A percentile compares a stretch with the other conserved stretches of the same genome.
Evolutionary conservation across 352 stramenopile genomes (phyloP).

Genomic region (Phytophthora crassamura): DNA sequence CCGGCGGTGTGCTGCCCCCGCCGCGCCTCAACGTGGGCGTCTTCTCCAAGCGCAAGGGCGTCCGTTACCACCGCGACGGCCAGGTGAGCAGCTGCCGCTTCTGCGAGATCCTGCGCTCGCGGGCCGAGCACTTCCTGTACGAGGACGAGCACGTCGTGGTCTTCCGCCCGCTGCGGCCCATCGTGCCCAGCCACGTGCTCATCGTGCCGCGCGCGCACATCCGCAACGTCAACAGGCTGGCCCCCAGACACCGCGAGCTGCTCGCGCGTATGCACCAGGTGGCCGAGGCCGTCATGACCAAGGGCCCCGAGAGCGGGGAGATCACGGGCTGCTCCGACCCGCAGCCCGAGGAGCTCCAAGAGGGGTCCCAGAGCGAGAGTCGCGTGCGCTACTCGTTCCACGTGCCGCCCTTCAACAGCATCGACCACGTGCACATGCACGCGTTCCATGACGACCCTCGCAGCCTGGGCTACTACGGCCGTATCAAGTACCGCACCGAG

Average conservation of each 20-base stretch:
- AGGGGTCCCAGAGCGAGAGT: slow-evolving; percentile 10
- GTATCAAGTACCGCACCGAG: slow-evolving; percentile 83
- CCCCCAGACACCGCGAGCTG: slow-evolving; percentile 51
- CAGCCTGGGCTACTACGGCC: slow-evolving; percentile 59
- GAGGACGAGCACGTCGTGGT: slow-evolving; percentile 82
- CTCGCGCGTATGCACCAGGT: slow-evolving; percentile 71
- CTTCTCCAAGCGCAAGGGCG: slow-evolving; percentile 74
- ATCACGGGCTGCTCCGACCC: slow-evolving; percentile 9
- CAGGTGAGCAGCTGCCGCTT: slow-evolving; percentile 75
- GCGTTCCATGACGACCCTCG: slow-evolving; percentile 58
- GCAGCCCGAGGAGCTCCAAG: slow-evolving; percentile 8
- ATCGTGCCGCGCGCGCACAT: slow-evolving; percentile 84
- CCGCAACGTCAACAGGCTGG: slow-evolving; percentile 79
- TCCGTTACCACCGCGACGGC: slow-evolving; percentile 69
- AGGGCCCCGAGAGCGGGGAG: slow-evolving; percentile 4
- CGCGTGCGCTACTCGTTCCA: slow-evolving; percentile 66
- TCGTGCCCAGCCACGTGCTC: slow-evolving; percentile 76
- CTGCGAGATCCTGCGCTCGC: slow-evolving; percentile 74
- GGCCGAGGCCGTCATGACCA: slow-evolving; percentile 53
- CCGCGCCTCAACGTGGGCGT: slow-evolving; percentile 48
- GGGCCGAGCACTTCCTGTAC: slow-evolving; percentile 74
- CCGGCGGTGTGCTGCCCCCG: slow-evolving; percentile 23
- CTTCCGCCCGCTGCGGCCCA: slow-evolving; percentile 77
- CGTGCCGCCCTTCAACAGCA: slow-evolving; percentile 85
- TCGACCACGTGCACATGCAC: slow-evolving; percentile 91